Evolutionary conservation across 768 basidiomycete genomes (phyloP), one percentile per base, ranked within the genome.

Genomic region (Tulasnella sp.): DNA sequence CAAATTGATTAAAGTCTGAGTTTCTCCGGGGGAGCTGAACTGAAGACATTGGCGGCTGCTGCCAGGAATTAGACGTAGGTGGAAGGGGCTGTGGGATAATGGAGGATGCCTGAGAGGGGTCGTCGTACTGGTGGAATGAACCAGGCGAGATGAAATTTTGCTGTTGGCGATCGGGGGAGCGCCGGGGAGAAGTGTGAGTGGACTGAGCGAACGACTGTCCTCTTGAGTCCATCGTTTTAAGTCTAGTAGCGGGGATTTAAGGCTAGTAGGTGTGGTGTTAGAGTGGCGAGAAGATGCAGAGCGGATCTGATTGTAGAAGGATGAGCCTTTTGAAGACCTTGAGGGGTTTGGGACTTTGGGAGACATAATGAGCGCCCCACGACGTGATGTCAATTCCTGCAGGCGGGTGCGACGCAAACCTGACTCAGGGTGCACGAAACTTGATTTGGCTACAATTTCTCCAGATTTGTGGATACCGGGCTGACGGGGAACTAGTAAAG

Each of bases 131-230:
- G 54, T 36, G 58, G 58, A 64, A 74, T 74, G 73, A 67, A 67
- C 54, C 73, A 40, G 36, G n/a, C 36, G 73, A 74, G 54, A 74
- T 74, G 73, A 74, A 74, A 58, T 38, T 54, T 74, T 74, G 73
- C 54, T 64, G 42, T 42, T 42, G 58, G 29, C 73, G 73, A 74
- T 74, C 73, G 39, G 73, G 73, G 54, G 73, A 74, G 22, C 73
- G 54, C 45, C 54, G 49, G 38, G 54, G 58, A 29, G 45, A 37
- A 15, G 34, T 58, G 73, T 58, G 73, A 3, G 73, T 25, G 12
- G 52, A n/a, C 69, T 38, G 40, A 45, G 40, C 39, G 73, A 54
- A 74, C 29, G 49, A 49, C 11, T 74, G 54, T n/a, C 73, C 73
- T 58, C 73, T 38, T 52, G 73, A 54, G 73, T 74, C 54, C 73